Evolutionary conservation across 148 eudicot genomes (phyloP), one percentile per base, ranked within the genome.

Genomic region (Vaccinium darrowii): DNA sequence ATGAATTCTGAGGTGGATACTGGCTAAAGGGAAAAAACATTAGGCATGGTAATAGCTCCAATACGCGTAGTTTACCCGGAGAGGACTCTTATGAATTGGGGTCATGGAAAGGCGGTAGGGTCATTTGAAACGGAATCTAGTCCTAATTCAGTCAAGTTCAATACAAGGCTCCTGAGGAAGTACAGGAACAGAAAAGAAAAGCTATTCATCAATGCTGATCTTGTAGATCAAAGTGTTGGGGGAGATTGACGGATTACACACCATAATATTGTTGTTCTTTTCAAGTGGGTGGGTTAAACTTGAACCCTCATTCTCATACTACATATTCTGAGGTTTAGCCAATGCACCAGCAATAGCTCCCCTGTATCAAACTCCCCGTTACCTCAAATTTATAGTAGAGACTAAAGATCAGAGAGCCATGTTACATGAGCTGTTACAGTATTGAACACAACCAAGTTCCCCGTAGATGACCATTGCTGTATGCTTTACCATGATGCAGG

Each of bases 381-480:
- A 0, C 58, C 47, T 78, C 58, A 49, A 25, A 5, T 13, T 23
- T 12, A 0, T 0, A 16, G 11, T 43, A 76, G 7, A 76, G 10
- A 63, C 27, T n/a, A n/a, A 12, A 7, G 53, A 76, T 13, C 52
- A 1, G 8, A 50, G 33, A 78, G 25, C 58, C 58, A 78, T 12
- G 18, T 51, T 50, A 51, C 18, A 5, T 78, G 18, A 78, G 56
- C 23, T 14, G n/a, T 76, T 23, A 51, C 80, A 78, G 21, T 10
- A 78, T n/a, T 51, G 36, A 51, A 78, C 33, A 12, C 58, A 78
- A 76, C 54, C 54, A 76, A 47, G 79, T 51, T 78, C 57, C 80
- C 12, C 1, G 23, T 51, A 1, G 27, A 63, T 51, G 58, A 78
- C 30, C 56, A 18, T 4, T 50, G 30, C 33, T 50, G 4, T 43